Evolutionary conservation across 805 yeast genomes (phyloP), one percentile per base, ranked within the genome.

Genomic region (Lipomyces yamadae): DNA sequence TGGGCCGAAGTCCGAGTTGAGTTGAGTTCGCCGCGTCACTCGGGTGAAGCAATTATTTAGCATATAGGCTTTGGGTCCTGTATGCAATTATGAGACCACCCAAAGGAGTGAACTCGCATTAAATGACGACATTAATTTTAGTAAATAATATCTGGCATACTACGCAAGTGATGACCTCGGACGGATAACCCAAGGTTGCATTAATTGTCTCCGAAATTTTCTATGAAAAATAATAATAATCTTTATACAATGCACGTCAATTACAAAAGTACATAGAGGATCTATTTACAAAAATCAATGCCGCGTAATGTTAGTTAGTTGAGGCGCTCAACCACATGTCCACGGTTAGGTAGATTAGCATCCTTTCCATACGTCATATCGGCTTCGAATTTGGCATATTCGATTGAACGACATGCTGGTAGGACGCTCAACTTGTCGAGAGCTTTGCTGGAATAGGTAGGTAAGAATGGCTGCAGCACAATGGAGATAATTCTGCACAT

Each of bases 391-490:
- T 63, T 68, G 0, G 90, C 85, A 72, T 70, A 82, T 2, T 80
- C 78, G 4, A 81, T 53, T 0, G 78, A 74, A 56, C 94, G 78
- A 18, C 78, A 79, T 0, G 72, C 74, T 0, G 69, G 56, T 3
- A 57, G 37, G 1, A 92, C 96, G 11, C 82, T 84, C 61, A 94
- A 75, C 63, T 91, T 80, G 73, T 89, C 88, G 18, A 94, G 79
- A 4, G 91, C 78, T 10, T 78, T 77, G 0, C 73, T 68, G 0
- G 96, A 77, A 60, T 92, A 80, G 2, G 79, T 78, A 0, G 98
- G 98, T 53, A 90, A 86, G 33, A 94, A 81, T 1, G 97, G 91
- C 66, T 84, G 87, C 39, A 89, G 80, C 45, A 90, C 74, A 6
- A 94, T 86, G 0, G 94, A 82, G 10, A 84, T 73, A 0, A 91